Base-by-base conservation (phyloP, 2,329 filamentous ascomycete species). In the Didymella segeticola region DNA sequence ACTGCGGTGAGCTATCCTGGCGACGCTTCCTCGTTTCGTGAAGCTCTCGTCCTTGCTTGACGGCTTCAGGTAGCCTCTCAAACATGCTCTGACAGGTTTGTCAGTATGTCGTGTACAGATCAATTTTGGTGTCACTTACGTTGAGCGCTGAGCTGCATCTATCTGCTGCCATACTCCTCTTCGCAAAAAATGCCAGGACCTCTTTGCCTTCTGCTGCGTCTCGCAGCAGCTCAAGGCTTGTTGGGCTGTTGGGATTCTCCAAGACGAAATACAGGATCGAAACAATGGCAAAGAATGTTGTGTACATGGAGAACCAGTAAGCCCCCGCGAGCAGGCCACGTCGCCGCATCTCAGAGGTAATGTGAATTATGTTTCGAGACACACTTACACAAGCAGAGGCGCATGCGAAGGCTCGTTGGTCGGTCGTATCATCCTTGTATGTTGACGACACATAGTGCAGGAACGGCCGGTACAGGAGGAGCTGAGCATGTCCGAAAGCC, bases 221-320 rank as follows among this genome's bases (percentile, higher is more conserved):
- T 47, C 88, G 88, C 55, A 97, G 79, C 19, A 97, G 89, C 57
- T 96, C 92, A 45, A 88, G 83, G 5, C 88, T 87, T 1, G 88
- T 89, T 4, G 83, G 78, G 66, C 89, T 91, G 56, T 90, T 86
- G 1, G 89, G 89, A 60, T 93, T 93, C 70, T 93, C 90, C 12
- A 91, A 79, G 1, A 89, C 88, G 68, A 89, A 93, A 68, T 91
- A 95, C 1, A 93, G 80, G 38, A 95, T 79, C 0, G 90, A 90
- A 26, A 95, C 78, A 26, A 93, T 89, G 12, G 89, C 87, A 69
- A 92, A 93, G 75, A 91, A 93, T 14, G 90, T 89, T 2, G 89
- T 91, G 69, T 91, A 93, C 69, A 93, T 85, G 62, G 90, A 89
- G 68, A 93, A 93, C 90, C 90, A 95, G 73, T 91, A 93, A 0